Percentiles rank a stretch among this genome's conserved stretches.
phyloP scores from a whole-genome alignment of 371 early-diverging fungal genomes.

The Fennellomyces sp. region DNA sequence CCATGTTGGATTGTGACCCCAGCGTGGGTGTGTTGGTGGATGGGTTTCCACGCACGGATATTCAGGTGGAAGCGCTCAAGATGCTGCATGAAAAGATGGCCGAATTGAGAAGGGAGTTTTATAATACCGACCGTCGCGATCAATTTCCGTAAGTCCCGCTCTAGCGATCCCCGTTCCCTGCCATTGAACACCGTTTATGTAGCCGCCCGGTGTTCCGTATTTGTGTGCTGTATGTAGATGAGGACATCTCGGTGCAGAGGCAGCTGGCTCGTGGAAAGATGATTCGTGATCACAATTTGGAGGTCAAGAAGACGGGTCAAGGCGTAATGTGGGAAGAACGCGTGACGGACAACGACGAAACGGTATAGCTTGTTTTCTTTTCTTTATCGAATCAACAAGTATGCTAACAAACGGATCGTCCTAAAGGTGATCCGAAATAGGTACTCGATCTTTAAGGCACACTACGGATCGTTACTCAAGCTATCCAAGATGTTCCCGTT shows the following conservation, averaged over 20 bases:
- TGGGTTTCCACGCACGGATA: conserved; percentile 71
- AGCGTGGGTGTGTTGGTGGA: conserved; percentile 68
- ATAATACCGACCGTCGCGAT: conserved; percentile 58
- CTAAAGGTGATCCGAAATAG: conserved; percentile 61
- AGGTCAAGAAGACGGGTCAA: conserved; percentile 62
- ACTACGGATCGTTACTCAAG: conserved; percentile 64
- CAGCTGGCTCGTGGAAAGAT: conserved; percentile 62
- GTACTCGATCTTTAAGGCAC: conserved; percentile 68
- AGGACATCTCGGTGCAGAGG: conserved; percentile 66
- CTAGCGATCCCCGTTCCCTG: no score
- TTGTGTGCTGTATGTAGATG: conserved; percentile 68
- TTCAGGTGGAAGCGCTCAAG: conserved; percentile 68
- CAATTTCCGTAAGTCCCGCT: conserved; percentile 62
- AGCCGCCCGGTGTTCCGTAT: conserved; percentile 70
- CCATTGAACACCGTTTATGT: background rate
- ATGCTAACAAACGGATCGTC: background rate
- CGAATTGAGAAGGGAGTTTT: conserved; percentile 56
- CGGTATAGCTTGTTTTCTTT: conserved; percentile 41
- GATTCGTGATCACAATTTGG: conserved; percentile 63
- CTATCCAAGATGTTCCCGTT: conserved; percentile 72
- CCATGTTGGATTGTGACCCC: conserved; percentile 64
- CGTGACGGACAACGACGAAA: conserved; percentile 68
- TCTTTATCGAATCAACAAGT: background rate
- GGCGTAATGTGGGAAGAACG: conserved; percentile 69
- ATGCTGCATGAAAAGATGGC: conserved; percentile 67